phyloP scores from a whole-genome alignment of 2,329 filamentous ascomycete genomes.

The Pyrenophora graminea region DNA sequence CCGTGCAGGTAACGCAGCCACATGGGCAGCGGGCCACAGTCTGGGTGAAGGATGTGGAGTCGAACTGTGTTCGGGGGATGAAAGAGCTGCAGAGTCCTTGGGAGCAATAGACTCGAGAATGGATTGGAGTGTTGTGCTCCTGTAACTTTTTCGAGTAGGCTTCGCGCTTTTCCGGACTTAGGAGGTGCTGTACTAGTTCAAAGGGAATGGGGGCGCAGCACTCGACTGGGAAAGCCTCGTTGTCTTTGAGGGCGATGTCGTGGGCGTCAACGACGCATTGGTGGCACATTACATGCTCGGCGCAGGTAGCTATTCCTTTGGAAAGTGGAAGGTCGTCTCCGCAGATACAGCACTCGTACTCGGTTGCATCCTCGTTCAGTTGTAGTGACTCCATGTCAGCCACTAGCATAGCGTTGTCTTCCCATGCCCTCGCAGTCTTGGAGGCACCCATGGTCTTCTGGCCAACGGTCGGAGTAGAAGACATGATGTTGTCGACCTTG shows the following conservation, averaged over 20 bases:
- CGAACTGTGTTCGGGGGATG: not conserved
- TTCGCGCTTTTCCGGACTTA: not conserved
- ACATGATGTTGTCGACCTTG: too few relatives aligned
- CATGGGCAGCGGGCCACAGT: conserved; percentile 1
- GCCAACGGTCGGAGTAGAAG: not conserved
- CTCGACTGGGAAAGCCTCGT: conserved; percentile 1
- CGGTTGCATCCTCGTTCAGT: not conserved
- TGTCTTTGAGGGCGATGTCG: not conserved
- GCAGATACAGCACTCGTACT: conserved; percentile 9
- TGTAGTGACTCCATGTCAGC: not conserved
- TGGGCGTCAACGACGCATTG: conserved; percentile 1
- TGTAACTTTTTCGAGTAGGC: not conserved
- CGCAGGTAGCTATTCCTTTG: not conserved
- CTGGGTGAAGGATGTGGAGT: not conserved
- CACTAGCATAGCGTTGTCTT: too few relatives aligned
- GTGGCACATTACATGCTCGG: conserved; percentile 10
- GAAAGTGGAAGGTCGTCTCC: not conserved
- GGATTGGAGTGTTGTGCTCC: conserved; percentile 1
- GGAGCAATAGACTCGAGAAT: conserved; percentile 2
- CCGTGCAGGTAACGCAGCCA: conserved; percentile 5
- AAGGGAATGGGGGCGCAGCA: conserved; percentile 4
- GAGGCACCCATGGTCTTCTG: too few relatives aligned
- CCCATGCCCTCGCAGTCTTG: too few relatives aligned
- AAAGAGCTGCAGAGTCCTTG: conserved; percentile 4
- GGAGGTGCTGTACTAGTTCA: not conserved